These are phyloP conservation scores for Articulospora tetracladia DNA, from an alignment of 495 filamentous ascomycete genomes.

Conservation along the genomic window DNA sequence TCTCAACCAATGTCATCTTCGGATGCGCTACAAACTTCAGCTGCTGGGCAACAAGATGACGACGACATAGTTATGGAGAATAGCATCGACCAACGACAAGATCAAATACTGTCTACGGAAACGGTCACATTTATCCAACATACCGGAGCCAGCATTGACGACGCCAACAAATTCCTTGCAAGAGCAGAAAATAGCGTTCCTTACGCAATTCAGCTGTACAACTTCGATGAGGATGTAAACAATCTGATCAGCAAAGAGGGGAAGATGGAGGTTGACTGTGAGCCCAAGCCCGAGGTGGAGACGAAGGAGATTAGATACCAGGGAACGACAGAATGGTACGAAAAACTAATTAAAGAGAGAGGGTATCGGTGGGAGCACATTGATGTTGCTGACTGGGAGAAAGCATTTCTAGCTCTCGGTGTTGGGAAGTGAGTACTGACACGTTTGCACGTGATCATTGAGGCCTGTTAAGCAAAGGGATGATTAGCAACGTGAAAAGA, in stretches of 20 bases:
- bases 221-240: not conserved
- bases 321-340: constrained; percentile 15
- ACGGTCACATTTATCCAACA: not conserved
- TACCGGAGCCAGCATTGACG: not conserved
- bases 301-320: constrained; percentile 11
- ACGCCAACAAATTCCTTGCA: not conserved
- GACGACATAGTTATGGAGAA: not conserved
- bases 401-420: not conserved
- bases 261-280: not conserved
- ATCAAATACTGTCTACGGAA: not conserved
- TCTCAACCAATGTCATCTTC: not conserved
- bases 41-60: not conserved
- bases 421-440: not conserved
- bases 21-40: too few relatives aligned
- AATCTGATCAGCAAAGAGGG: not conserved
- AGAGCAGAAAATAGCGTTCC: not conserved
- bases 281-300: not conserved
- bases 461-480: too few relatives aligned
- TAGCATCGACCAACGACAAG: not conserved
- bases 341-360: not conserved
- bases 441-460: too few relatives aligned
- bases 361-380: constrained; percentile 21
- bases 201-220: not conserved
- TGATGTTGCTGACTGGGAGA: not conserved
- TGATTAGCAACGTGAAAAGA: not conserved